Conservation (phyloP, 2,329 filamentous ascomycete species). For the Pestalotiopsis sp. region DNA sequence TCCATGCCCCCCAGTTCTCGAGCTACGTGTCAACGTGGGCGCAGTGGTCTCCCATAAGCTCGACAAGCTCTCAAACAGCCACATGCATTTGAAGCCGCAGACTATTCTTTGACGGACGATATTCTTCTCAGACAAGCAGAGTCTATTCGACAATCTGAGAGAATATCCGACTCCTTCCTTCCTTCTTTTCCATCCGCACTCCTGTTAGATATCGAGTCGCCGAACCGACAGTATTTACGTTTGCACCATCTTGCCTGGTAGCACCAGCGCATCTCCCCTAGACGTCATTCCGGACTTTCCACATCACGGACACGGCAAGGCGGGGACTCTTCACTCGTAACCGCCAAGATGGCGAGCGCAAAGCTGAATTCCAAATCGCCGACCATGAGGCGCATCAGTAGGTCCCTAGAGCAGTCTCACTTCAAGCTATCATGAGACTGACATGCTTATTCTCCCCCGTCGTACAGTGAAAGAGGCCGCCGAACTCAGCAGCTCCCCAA, state of each 20-base stretch:
- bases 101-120: no score
- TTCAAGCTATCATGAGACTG: background rate
- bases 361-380: constrained; percentile 76
- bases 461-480: constrained; percentile 81
- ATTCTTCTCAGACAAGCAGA: no score
- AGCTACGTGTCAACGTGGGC: background rate
- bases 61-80: background rate
- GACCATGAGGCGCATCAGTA: constrained; percentile 83
- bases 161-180: no score
- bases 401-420: constrained; percentile 28
- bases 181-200: no score
- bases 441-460: constrained; percentile 25
- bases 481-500: constrained; percentile 80
- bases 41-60: background rate
- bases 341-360: constrained; percentile 41
- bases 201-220: no score
- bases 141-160: no score
- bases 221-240: no score
- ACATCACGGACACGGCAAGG: no score
- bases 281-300: no score
- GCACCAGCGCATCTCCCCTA: no score
- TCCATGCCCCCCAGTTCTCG: background rate
- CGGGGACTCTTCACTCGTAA: no score
- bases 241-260: no score
- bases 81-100: background rate